Base-by-base conservation (phyloP, 495 filamentous ascomycete species). In the Xylaria nigripes region DNA sequence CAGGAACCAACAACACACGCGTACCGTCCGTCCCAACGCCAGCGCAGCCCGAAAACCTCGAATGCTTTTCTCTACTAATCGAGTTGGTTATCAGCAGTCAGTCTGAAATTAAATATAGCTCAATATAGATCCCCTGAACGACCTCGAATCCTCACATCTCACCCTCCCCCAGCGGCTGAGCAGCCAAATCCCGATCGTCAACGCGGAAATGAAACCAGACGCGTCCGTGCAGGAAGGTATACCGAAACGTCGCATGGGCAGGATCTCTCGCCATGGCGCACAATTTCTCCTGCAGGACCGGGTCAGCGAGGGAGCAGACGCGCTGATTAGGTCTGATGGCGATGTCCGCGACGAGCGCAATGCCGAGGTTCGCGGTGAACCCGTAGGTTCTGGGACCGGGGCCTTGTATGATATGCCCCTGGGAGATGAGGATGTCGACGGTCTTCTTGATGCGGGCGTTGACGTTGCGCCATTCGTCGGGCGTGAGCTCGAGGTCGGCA, bases 361-460 rank as follows among this genome's bases (percentile, higher is more conserved):
- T 36, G 2, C 55, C 58, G 6, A 50, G 46, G 6, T 42, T 27
- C 8, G 52, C 52, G 24, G 61, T 45, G 40, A 58, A 51, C 13
- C 48, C 52, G 34, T 51, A 63, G 9, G 30, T 51, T 12, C 34
- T 32, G 3, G 61, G 55, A 0, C 61, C 55, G 1, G 57, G 55
- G 3, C 58, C 54, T n/a, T 54, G 24, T 6, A 58, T 43, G 21
- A 48, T 21, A 21, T 45, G 19, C 1, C 53, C 45, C 18, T 49
- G 22, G 4, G 49, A 8, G 6, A 58, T 24, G 6, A 61, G 15
- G 16, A 27, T 24, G 0, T 61, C 52, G 2, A 61, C 47, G 0
- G 58, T 63, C 16, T 46, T 48, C 12, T 30, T 50, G 12, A 63
- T 63, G 4, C 58, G 48, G 19, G n/a, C 15, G 52, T 63, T 61